Conservation (phyloP, 208 protist genomes). For the Wallacemonas sp. region DNA sequence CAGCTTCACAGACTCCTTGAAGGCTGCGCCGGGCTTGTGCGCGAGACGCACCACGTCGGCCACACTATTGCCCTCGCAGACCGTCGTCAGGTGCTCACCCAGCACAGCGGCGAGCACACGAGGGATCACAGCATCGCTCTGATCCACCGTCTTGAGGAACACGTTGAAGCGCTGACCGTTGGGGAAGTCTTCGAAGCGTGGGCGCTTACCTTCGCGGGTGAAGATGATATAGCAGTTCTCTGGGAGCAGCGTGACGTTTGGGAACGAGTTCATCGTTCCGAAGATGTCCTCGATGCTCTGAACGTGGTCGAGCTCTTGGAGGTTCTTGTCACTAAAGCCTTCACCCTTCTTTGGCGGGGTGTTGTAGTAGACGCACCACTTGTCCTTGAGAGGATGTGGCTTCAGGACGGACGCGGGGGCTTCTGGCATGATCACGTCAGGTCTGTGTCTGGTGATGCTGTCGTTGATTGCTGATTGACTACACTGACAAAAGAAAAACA, state of each 20-base stretch:
- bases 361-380: slow-evolving; percentile 85
- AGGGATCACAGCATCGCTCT: slow-evolving; percentile 50
- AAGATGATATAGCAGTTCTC: slow-evolving; percentile 76
- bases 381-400: slow-evolving; percentile 74
- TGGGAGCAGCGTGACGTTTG: slow-evolving; percentile 58
- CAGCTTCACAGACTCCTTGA: slow-evolving; percentile 59
- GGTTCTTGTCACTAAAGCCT: slow-evolving; percentile 44
- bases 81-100: slow-evolving; percentile 61
- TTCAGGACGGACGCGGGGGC: slow-evolving; percentile 11
- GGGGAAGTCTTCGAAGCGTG: slow-evolving; percentile 82
- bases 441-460: neutral
- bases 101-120: slow-evolving; percentile 70
- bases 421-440: slow-evolving; percentile 21
- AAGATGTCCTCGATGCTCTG: slow-evolving; percentile 72
- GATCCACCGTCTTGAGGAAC: slow-evolving; percentile 71
- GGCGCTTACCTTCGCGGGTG: slow-evolving; percentile 66
- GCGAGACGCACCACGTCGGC: slow-evolving; percentile 78
- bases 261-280: slow-evolving; percentile 74
- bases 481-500: slow-evolving; percentile 1
- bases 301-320: slow-evolving; percentile 74
- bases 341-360: slow-evolving; percentile 45
- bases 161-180: slow-evolving; percentile 62
- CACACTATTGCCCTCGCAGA: slow-evolving; percentile 38
- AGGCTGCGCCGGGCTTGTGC: slow-evolving; percentile 61
- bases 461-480: too few species aligned